Conservation (phyloP, 306 rosid species). For the Purshia tridentata region DNA sequence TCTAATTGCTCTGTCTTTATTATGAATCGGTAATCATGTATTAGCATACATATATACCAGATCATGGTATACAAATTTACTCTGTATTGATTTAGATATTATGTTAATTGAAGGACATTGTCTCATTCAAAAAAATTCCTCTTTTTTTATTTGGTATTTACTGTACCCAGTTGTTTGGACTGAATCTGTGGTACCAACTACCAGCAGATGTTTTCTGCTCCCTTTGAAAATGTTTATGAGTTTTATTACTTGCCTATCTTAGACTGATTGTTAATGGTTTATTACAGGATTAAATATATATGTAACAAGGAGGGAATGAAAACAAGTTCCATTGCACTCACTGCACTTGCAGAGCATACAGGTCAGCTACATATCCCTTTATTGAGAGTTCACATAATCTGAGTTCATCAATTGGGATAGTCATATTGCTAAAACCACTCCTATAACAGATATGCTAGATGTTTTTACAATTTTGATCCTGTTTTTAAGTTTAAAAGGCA, state of each 20-base stretch:
- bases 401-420: not conserved
- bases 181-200: not conserved
- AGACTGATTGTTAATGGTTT: conserved; percentile 7
- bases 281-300: conserved; percentile 74
- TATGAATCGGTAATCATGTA: not conserved
- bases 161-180: not conserved
- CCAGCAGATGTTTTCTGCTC: not conserved
- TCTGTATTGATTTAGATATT: not conserved
- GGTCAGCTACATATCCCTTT: conserved; percentile 44
- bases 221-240: conserved; percentile 7
- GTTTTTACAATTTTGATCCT: conserved; percentile 4
- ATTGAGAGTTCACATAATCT: not conserved
- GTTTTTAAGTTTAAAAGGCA: not conserved
- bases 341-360: conserved; percentile 80
- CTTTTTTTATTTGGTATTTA: no score
- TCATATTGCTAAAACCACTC: not conserved
- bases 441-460: not conserved
- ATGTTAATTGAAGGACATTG: not conserved
- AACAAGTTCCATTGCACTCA: conserved; percentile 69
- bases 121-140: not conserved
- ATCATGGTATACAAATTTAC: not conserved
- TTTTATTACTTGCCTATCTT: conserved; percentile 15
- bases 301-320: conserved; percentile 91
- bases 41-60: not conserved
- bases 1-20: not conserved